These are phyloP conservation scores for Mycena sp. DNA, from an alignment of 1,284 basidiomycete genomes.

Conservation along the genomic window DNA sequence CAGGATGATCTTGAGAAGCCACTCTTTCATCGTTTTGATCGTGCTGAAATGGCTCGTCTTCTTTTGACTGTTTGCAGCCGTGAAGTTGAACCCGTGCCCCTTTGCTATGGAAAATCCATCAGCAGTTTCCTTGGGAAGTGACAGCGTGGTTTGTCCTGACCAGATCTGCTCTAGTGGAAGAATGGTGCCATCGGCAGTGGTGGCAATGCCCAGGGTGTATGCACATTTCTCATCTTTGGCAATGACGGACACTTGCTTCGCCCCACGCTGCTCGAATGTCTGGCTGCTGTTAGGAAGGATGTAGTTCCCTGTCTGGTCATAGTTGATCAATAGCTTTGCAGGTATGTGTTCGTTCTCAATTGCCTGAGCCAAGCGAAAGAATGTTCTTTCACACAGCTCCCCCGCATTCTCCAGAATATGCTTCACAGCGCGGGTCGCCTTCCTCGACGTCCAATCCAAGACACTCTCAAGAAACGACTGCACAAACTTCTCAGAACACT, in stretches of 20 bases:
- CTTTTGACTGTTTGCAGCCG: slow-evolving; percentile 29
- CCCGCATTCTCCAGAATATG: slow-evolving; percentile 33
- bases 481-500: neutral
- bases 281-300: slow-evolving; percentile 29
- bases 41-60: slow-evolving; percentile 32
- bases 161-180: slow-evolving; percentile 5
- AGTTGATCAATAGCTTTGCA: slow-evolving; percentile 31
- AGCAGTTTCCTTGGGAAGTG: slow-evolving; percentile 27
- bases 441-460: slow-evolving; percentile 30
- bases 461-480: neutral
- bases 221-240: slow-evolving; percentile 42
- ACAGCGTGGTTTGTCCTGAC: slow-evolving; percentile 20
- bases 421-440: slow-evolving; percentile 33
- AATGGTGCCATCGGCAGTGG: neutral
- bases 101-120: slow-evolving; percentile 28
- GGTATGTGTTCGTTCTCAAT: slow-evolving; percentile 33
- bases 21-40: slow-evolving; percentile 20
- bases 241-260: slow-evolving; percentile 38
- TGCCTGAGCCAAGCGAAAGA: slow-evolving; percentile 32
- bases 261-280: slow-evolving; percentile 34
- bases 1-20: slow-evolving; percentile 1
- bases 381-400: slow-evolving; percentile 31
- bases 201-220: slow-evolving; percentile 34
- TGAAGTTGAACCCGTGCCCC: slow-evolving; percentile 31
- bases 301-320: slow-evolving; percentile 36